Percentiles rank a stretch among this genome's conserved stretches.
Conservation (phyloP, 192 early-diverging fungal species). For the Jimgerdemannia lactiflua region DNA sequence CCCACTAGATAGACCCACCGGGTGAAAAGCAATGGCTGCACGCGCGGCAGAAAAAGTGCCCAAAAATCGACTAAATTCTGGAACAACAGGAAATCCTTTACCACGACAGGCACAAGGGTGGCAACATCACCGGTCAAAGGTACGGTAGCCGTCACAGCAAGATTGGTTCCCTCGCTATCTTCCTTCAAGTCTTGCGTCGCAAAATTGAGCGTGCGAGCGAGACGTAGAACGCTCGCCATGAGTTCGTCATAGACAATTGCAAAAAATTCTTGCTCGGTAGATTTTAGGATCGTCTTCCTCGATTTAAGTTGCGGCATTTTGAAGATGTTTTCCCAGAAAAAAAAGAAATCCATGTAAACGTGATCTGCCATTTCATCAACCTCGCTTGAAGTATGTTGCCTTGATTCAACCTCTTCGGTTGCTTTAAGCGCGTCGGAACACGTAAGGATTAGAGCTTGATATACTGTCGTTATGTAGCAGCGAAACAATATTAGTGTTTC, state of each 20-base stretch:
- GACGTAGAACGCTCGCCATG: conserved; percentile 32
- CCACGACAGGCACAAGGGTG: conserved; percentile 49
- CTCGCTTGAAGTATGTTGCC: neutral
- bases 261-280: conserved; percentile 18
- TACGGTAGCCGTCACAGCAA: conserved; percentile 1
- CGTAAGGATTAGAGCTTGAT: conserved; percentile 20
- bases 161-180: conserved; percentile 24
- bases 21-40: conserved; percentile 37
- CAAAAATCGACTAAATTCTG: conserved; percentile 69
- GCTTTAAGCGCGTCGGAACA: conserved; percentile 8
- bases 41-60: conserved; percentile 41
- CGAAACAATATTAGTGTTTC: neutral
- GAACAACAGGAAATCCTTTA: conserved; percentile 65
- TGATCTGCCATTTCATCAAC: conserved; percentile 19
- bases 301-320: conserved; percentile 13
- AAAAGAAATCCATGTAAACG: conserved; percentile 50
- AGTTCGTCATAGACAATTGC: conserved; percentile 53
- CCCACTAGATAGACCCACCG: conserved; percentile 61
- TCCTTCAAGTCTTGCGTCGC: conserved; percentile 26
- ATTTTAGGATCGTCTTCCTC: neutral
- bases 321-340: conserved; percentile 63
- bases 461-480: conserved; percentile 5
- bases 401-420: neutral
- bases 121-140: conserved; percentile 44
- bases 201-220: conserved; percentile 46